phyloP scores from a whole-genome alignment of 768 basidiomycete genomes.

The Kwoniella mangroviensis region DNA sequence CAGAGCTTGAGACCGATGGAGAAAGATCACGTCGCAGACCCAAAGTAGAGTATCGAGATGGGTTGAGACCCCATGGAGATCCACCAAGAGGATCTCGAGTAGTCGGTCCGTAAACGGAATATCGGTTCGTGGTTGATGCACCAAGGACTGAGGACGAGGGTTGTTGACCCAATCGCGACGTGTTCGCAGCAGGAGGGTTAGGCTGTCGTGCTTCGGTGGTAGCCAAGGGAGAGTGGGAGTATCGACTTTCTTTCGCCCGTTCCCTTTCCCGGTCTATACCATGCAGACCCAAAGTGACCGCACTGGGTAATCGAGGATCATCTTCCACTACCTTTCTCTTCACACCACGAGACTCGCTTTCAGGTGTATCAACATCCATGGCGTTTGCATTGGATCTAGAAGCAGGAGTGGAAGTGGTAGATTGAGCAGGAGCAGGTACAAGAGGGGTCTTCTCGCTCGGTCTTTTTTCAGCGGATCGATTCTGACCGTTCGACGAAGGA shows the following conservation, averaged over 20 bases:
- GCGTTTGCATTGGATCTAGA: constrained; percentile 11
- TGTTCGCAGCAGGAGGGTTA: constrained; percentile 15
- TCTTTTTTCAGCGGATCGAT: constrained; percentile 21
- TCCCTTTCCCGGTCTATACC: constrained; percentile 29
- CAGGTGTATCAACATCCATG: constrained; percentile 29
- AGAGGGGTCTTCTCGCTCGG: constrained; percentile 13
- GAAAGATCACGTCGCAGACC: constrained; percentile 32
- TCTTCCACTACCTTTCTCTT: constrained; percentile 53
- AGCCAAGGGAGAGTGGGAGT: constrained; percentile 36
- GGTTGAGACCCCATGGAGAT: constrained; percentile 30
- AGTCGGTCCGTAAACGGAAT: constrained; percentile 48
- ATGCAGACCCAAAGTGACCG: constrained; percentile 28
- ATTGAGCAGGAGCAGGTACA: constrained; percentile 18
- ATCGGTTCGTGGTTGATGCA: constrained; percentile 31
- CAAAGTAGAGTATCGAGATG: constrained; percentile 38
- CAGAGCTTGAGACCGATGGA: constrained; percentile 16
- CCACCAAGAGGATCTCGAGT: constrained; percentile 32
- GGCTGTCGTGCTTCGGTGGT: constrained; percentile 20
- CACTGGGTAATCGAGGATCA: constrained; percentile 29
- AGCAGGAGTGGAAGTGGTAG: constrained; percentile 22
- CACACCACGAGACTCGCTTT: constrained; percentile 41
- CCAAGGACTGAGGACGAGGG: constrained; percentile 13
- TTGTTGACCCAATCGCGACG: constrained; percentile 26
- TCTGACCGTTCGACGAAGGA: constrained; percentile 33
- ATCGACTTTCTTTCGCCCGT: constrained; percentile 32